Base-by-base conservation (phyloP, 371 early-diverging fungal species). In the Cokeromyces recurvatus region DNA sequence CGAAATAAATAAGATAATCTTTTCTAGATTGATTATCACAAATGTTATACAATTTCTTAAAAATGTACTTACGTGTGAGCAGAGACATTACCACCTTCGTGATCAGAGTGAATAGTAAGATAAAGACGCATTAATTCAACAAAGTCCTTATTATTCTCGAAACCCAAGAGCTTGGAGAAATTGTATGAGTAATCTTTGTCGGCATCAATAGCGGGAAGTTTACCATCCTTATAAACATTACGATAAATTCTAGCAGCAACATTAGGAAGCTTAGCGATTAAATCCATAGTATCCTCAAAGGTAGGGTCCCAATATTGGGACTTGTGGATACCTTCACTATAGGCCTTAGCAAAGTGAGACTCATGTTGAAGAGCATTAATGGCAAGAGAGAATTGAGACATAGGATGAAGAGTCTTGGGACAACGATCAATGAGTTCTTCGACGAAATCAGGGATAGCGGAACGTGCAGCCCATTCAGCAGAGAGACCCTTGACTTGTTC, bases 21-120 rank as follows among this genome's bases (percentile, higher is more conserved):
- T 31, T 17, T 29, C 17, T 17, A 9, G 6, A 6, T 35, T 21
- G 22, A n/a, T 34, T 20, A n/a, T n/a, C n/a, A n/a, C n/a, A 36
- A 24, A 21, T 36, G 14, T 23, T 40, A 14, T 24, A 24, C 25
- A 14, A 3, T 6, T n/a, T n/a, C n/a, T n/a, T n/a, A n/a, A n/a
- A 2, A 19, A 21, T 31, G 12, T 34, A 20, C 71, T 62, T 86
- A 87, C 71, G 91, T 87, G 77, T 87, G 90, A 49, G 92, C 92
- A 43, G 86, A 93, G 76, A 96, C 98, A 77, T 98, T 98, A 59
- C 98, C 98, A 77, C 98, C 98, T 83, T 98, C 98, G 86, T 98
- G 98, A 76, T 98, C 98, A 60, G 95, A 92, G 91, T 98, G 98
- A 71, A 98, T 97, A 70, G 93, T 92, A 66, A 98, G 80, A 85